Evolutionary conservation across 1,139 yeast genomes (phyloP), one percentile per base, ranked within the genome.

Genomic region (Komagataea norvegica): DNA sequence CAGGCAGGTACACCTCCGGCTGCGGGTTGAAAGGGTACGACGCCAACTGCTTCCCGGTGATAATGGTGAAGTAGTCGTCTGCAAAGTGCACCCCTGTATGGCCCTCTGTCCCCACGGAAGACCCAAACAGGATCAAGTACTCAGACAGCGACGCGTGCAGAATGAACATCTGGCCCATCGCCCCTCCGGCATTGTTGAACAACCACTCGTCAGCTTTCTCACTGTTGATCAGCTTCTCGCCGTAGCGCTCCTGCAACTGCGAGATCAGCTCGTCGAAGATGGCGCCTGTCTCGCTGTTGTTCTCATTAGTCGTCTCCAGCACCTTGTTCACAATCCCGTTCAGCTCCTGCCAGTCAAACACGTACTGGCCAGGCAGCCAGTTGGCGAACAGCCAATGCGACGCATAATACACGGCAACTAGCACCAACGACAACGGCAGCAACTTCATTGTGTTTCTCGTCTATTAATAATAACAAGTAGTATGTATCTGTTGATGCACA

Each of bases 171-270:
- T 88, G 78, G 20, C 98, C 98, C 98, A 91, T 91, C 40, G 98
- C 97, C 49, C 96, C 95, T 40, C 98, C 98, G 8, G 98, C 98
- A 55, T 87, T 88, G 72, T 89, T 91, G 74, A 80, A 89, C 37
- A 91, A 80, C 97, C 97, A 91, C 52, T 88, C 91, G 35, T 84
- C 82, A 41, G 71, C 70, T 56, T 79, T 75, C 51, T 82, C 68
- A 44, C 76, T 78, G 58, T 83, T 85, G 61, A 88, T 74, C 48
- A 73, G 58, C 18, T 77, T 75, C 19, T 75, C 75, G 16, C 87
- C 86, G 57, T 89, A 91, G 40, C 69, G 75, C 2, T 62, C 68
- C 51, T 79, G 70, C 47, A 91, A 61, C 36, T 66, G 69, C 2
- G 72, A 71, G 22, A 86, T 75, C 45, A 91, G 68, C 26, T 74